A percentile compares a stretch with the other conserved stretches of the same genome.
Evolutionary conservation across 2,329 filamentous ascomycete genomes (phyloP).

Genomic region (Ascochyta pisi): DNA sequence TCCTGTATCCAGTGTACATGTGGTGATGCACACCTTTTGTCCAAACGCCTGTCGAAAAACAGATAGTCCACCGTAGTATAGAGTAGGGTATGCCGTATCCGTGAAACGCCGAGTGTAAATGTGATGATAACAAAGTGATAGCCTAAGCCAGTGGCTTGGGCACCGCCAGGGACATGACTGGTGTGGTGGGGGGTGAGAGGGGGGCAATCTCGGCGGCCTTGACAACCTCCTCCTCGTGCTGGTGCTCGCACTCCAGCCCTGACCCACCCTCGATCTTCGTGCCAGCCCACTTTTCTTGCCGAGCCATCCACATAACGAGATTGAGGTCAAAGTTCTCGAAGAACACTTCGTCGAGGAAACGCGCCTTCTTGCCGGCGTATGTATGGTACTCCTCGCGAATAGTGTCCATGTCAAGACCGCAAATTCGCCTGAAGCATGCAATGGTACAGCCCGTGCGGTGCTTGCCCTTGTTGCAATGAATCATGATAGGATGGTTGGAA

Average conservation of each 20-base stretch:
- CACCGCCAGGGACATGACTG: conserved; percentile 21
- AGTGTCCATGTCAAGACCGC: conserved; percentile 65
- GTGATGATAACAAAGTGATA: conserved; percentile 9
- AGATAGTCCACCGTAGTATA: conserved; percentile 1
- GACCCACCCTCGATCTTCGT: conserved; percentile 17
- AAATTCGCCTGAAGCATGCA: conserved; percentile 76
- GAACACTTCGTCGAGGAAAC: conserved; percentile 55
- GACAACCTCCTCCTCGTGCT: conserved; percentile 5
- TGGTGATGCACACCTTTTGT: not conserved
- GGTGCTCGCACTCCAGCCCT: conserved; percentile 6
- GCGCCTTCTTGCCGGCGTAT: conserved; percentile 62
- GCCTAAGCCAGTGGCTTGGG: conserved; percentile 21
- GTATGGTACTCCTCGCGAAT: conserved; percentile 76
- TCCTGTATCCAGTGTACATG: not conserved
- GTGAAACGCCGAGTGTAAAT: not conserved
- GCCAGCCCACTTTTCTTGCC: conserved; percentile 39
- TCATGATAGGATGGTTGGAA: conserved; percentile 77
- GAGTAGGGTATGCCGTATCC: conserved; percentile 7
- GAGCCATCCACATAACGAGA: conserved; percentile 49
- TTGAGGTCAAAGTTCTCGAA: conserved; percentile 55
- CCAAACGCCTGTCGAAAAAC: conserved; percentile 9
- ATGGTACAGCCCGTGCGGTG: conserved; percentile 92
- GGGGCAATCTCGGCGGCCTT: conserved; percentile 22
- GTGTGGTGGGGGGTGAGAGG: conserved; percentile 32
- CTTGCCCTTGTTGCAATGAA: conserved; percentile 95